Percentiles rank a stretch among this genome's conserved stretches.
Conservation (phyloP, 2,329 filamentous ascomycete species). For the Colletotrichum truncatum region DNA sequence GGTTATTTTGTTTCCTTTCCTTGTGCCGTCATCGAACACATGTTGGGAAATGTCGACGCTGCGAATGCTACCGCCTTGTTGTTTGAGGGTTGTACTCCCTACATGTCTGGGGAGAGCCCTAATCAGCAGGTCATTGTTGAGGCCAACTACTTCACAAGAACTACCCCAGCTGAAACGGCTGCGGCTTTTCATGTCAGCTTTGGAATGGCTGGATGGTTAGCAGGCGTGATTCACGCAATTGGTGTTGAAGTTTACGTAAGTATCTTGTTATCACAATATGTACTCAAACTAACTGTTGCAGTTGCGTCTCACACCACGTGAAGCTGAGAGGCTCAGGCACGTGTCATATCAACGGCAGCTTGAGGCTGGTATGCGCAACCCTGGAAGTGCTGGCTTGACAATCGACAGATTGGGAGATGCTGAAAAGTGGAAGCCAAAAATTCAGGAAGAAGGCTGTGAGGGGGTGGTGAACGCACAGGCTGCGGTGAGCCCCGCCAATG, state of each 20-base stretch:
- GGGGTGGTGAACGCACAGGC: not conserved
- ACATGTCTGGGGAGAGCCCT: conserved; percentile 37
- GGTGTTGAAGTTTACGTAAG: conserved; percentile 58
- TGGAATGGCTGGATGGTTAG: conserved; percentile 62
- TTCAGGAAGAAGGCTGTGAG: not conserved
- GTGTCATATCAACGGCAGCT: conserved; percentile 66
- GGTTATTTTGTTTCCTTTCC: conserved; percentile 41
- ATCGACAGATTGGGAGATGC: conserved; percentile 50
- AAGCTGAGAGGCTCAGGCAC: conserved; percentile 61
- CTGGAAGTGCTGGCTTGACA: conserved; percentile 57
- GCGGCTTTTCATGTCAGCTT: conserved; percentile 58
- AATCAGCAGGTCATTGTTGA: conserved; percentile 32
- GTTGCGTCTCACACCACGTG: conserved; percentile 61
- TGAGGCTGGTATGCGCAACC: conserved; percentile 59
- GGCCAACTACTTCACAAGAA: conserved; percentile 40
- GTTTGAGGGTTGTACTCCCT: conserved; percentile 57
- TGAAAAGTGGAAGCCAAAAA: conserved; percentile 21
- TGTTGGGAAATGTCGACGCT: conserved; percentile 36
- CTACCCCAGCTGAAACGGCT: conserved; percentile 42
- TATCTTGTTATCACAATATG: not conserved
- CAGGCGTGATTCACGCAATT: conserved; percentile 58
- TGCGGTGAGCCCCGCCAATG: not conserved
- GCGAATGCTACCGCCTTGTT: conserved; percentile 37
- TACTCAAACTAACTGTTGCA: conserved; percentile 36
- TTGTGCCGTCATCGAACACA: conserved; percentile 59